Evolutionary conservation across 148 eudicot genomes (phyloP), one percentile per base, ranked within the genome.

Genomic region (Fagopyrum homotropicum): DNA sequence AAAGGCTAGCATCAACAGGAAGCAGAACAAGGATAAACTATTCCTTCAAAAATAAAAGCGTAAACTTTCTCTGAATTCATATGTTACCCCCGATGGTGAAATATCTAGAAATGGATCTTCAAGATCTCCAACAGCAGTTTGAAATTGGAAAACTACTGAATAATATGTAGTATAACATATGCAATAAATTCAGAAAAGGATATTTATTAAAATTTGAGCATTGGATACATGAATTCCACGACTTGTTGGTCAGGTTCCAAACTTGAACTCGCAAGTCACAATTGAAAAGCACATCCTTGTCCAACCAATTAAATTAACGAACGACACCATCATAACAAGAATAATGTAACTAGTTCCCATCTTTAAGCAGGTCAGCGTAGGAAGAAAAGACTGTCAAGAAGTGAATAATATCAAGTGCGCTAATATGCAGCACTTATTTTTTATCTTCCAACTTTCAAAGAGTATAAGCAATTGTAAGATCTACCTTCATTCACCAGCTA

Each of bases 381-480:
- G 2, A 40, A 1, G 7, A 35, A 64, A 8, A 9, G 45, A 63
- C 35, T 63, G 69, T 40, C 70, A 30, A 64, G 17, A 64, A 64
- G 45, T 64, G 19, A 19, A 9, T 56, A 10, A 22, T 30, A 26
- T 30, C 11, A 26, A 61, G 30, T 29, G 16, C 22, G 16, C 69
- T 43, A 22, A 61, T 29, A 63, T 63, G 12, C 69, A 12, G 69
- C 43, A 63, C 69, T 10, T 63, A 29, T 43, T 64, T 64, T 35
- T 66, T 15, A 40, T 66, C 71, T 3, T 40, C 47, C 71, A 66
- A 66, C 16, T 40, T 66, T 66, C 71, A 61, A 76, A 55, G 7
- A 55, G n/a, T 51, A 73, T 12, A 55, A 46, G 45, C 55, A 60
- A 26, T 44, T 44, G 50, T 9, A 75, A 74, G n/a, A 26, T 55